Percentiles rank a stretch among this genome's conserved stretches.
phyloP scores from a whole-genome alignment of 768 basidiomycete genomes.

The Serpula lacrymans region DNA sequence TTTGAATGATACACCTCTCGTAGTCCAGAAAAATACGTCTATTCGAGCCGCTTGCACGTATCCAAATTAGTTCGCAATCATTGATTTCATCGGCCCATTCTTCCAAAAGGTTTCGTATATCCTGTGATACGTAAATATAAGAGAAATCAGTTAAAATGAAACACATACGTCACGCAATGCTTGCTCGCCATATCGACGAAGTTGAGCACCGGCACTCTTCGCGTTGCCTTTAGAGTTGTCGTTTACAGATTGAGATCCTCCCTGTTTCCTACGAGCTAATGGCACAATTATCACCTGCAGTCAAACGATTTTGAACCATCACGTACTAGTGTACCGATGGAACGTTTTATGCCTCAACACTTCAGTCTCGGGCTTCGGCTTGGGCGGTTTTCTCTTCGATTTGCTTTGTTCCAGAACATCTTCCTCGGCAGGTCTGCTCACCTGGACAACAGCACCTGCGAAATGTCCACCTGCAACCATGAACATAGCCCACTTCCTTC shows the following conservation, averaged over 20 bases:
- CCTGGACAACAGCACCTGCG: conserved; percentile 84
- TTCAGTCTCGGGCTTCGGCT: conserved; percentile 74
- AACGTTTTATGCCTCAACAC: conserved; percentile 92
- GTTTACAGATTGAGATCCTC: conserved; percentile 88
- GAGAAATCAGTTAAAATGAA: neutral
- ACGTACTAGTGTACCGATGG: conserved; percentile 95
- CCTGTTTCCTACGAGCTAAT: conserved; percentile 93
- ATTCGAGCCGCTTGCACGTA: conserved; percentile 86
- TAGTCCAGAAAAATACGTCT: conserved; percentile 88
- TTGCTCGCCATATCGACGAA: conserved; percentile 94
- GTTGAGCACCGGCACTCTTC: conserved; percentile 88
- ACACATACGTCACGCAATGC: conserved; percentile 77
- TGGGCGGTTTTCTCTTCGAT: conserved; percentile 54
- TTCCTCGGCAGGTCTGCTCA: conserved; percentile 52
- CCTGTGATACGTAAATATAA: conserved; percentile 40
- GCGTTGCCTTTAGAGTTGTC: conserved; percentile 93
- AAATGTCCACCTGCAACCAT: conserved; percentile 99
- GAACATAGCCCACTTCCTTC: conserved; percentile 87
- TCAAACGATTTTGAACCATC: neutral
- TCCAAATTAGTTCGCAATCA: conserved; percentile 86
- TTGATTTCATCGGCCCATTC: conserved; percentile 89
- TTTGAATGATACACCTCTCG: conserved; percentile 71
- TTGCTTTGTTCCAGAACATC: conserved; percentile 33
- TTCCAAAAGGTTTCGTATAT: conserved; percentile 77
- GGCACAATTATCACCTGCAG: conserved; percentile 1